Conservation (phyloP, 805 yeast genomes). For the Lachancea lanzarotensis region DNA sequence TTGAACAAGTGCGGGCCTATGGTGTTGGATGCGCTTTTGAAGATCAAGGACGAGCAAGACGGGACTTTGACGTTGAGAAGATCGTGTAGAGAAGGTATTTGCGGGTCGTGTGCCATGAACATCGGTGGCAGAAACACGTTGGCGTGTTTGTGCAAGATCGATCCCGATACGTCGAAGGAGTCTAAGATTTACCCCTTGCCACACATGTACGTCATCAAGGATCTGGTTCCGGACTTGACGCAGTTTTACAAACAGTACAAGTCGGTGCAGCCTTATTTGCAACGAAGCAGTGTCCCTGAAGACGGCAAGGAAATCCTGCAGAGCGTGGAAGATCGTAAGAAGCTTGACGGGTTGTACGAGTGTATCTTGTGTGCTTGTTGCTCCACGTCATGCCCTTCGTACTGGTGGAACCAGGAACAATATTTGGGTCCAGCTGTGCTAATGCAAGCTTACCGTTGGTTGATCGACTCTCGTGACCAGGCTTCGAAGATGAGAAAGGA, state of each 20-base stretch:
- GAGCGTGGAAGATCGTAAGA: constrained; percentile 86
- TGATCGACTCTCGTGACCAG: constrained; percentile 93
- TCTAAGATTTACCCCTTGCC: constrained; percentile 93
- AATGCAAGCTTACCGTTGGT: constrained; percentile 99
- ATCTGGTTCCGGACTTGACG: constrained; percentile 95
- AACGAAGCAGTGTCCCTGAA: constrained; percentile 65
- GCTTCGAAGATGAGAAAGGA: constrained; percentile 75
- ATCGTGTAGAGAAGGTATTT: constrained; percentile 98
- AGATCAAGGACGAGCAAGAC: constrained; percentile 96
- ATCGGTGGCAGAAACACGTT: constrained; percentile 95
- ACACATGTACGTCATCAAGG: constrained; percentile 96
- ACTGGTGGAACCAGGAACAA: constrained; percentile 99
- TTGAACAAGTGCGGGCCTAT: constrained; percentile 93
- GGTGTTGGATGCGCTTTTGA: constrained; percentile 90
- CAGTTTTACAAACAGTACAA: constrained; percentile 98
- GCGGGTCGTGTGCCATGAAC: constrained; percentile 99
- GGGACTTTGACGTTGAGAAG: constrained; percentile 93
- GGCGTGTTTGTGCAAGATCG: constrained; percentile 94
- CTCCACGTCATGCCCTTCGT: constrained; percentile 97
- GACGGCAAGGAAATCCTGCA: constrained; percentile 94
- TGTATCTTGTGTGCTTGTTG: constrained; percentile 98
- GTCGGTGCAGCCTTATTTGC: constrained; percentile 94
- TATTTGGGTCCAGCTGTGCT: constrained; percentile 97
- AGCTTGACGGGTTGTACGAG: constrained; percentile 94
- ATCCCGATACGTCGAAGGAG: constrained; percentile 65